Evolutionary conservation across 1,139 yeast species (phyloP).

Genomic region (Yamadazyma trypodendri): DNA sequence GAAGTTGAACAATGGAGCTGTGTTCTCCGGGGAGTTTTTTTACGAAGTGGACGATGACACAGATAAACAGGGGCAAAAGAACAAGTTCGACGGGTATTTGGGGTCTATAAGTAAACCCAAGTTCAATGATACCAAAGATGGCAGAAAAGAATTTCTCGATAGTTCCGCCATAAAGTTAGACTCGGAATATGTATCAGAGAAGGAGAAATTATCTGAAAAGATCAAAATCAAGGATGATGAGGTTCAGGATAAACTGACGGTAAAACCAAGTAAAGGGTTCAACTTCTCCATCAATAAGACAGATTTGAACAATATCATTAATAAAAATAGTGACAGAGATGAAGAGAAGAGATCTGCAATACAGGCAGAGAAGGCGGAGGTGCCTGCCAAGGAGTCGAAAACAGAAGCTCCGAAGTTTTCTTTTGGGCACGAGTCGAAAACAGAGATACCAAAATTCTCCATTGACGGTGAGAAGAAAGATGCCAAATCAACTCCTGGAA

Average conservation of each 20-base stretch:
- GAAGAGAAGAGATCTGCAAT: background rate
- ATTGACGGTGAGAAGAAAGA: slow-evolving; percentile 9
- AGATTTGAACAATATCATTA: slow-evolving; percentile 24
- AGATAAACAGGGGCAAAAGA: slow-evolving; percentile 7
- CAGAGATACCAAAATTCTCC: slow-evolving; percentile 10
- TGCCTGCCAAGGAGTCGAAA: background rate
- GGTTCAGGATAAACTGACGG: slow-evolving; percentile 10
- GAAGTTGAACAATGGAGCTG: slow-evolving; percentile 22
- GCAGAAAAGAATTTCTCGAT: slow-evolving; percentile 12
- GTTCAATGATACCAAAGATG: slow-evolving; percentile 14
- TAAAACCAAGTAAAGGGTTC: slow-evolving; percentile 41
- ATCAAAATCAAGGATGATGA: slow-evolving; percentile 30
- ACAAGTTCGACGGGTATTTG: slow-evolving; percentile 30
- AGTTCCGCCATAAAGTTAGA: slow-evolving; percentile 21
- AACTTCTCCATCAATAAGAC: slow-evolving; percentile 31
- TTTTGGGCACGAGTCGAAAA: slow-evolving; percentile 17
- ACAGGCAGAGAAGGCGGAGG: background rate
- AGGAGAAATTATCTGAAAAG: slow-evolving; percentile 25
- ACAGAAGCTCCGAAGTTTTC: slow-evolving; percentile 7
- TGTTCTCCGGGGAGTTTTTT: slow-evolving; percentile 35
- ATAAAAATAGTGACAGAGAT: slow-evolving; percentile 6
- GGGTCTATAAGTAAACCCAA: slow-evolving; percentile 31
- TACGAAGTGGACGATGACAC: slow-evolving; percentile 29
- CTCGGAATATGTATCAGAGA: slow-evolving; percentile 24
- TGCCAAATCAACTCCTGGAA: slow-evolving; percentile 4